Base-by-base conservation (phyloP, 805 yeast genomes). In the Ascoidea asiatica region DNA sequence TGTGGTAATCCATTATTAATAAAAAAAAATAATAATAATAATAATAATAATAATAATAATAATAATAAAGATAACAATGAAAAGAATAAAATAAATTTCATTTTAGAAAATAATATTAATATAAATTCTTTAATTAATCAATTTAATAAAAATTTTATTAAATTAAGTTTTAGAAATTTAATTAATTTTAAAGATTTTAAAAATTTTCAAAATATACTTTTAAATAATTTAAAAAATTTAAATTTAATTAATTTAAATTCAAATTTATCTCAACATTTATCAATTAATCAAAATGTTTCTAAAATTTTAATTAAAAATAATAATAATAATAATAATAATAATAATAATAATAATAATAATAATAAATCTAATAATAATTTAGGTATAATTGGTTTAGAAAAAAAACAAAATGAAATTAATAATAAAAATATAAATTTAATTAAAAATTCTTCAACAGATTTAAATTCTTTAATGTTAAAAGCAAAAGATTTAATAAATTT, bases 341-440 rank as follows among this genome's bases (percentile, higher is more conserved):
- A 19, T 7, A 19, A 13, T 6, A 20, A 42, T 21, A 11, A 19
- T 8, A 36, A 21, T n/a, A 15, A n/a, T 4, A 39, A 13, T 5
- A 39, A 19, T 20, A 39, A 38, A 7, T 22, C 21, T n/a, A 5
- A 33, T 18, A 0, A 53, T 65, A 62, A 64, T 19, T 65, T 75
- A 22, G 96, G 97, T 1, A 78, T 88, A 7, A 80, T 77, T 49
- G 82, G 84, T 1, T 64, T 88, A 11, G 81, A 86, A 52, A 67
- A 66, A 37, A 60, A 69, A 13, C 75, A 79, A 43, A 79, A 74
- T 43, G 62, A 66, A 39, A 72, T 73, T 48, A 65, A 81, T 8
- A 64, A 69, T 44, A 72, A 73, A 40, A 82, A 79, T 52, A 81
- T 81, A 41, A 56, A 67, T 17, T 67, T 88, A 1, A 62, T 89